Base-by-base conservation (phyloP, 805 yeast genomes). In the Naumovozyma baii region DNA sequence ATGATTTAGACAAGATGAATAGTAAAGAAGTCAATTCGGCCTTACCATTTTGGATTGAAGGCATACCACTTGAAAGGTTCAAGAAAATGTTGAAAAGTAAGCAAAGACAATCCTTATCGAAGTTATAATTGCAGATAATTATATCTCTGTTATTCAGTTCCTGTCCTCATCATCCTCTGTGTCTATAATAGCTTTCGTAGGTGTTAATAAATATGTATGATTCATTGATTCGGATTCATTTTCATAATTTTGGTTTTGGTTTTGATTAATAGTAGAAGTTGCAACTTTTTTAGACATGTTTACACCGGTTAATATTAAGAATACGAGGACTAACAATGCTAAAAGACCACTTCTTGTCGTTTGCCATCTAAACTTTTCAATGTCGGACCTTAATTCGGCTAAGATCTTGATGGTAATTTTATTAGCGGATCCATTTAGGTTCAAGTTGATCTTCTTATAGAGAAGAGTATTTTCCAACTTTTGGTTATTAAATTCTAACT, bases 361-460 rank as follows among this genome's bases (percentile, higher is more conserved):
- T 54, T 85, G 86, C 98, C 98, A 90, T 51, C 97, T 70, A 44
- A 90, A 69, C 42, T 80, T 76, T 62, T 90, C 98, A 41, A 86
- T 83, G 41, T 86, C 92, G 0, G 92, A 80, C 54, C 85, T 76
- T 56, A 87, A 73, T 5, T 84, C 92, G 26, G 92, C 78, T 44
- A 79, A 76, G 49, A 92, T 70, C 48, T 83, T 83, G 3, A 92
- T 83, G 18, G 83, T 76, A 43, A 90, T 88, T 49, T 85, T 79
- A 62, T 86, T 87, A 49, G 83, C 79, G 34, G 90, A 71, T 52
- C 83, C 95, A 54, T 85, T 94, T 39, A 87, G 76, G 45, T 74
- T 72, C 46, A 83, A 64, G 54, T 79, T 78, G 32, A 84, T 70
- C 33, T 70, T 67, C 51, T 80, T 80, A 39, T 83, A 83, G 45